Evolutionary conservation across 768 basidiomycete genomes (phyloP), one percentile per base, ranked within the genome.

Genomic region (Mycena leptocephala): DNA sequence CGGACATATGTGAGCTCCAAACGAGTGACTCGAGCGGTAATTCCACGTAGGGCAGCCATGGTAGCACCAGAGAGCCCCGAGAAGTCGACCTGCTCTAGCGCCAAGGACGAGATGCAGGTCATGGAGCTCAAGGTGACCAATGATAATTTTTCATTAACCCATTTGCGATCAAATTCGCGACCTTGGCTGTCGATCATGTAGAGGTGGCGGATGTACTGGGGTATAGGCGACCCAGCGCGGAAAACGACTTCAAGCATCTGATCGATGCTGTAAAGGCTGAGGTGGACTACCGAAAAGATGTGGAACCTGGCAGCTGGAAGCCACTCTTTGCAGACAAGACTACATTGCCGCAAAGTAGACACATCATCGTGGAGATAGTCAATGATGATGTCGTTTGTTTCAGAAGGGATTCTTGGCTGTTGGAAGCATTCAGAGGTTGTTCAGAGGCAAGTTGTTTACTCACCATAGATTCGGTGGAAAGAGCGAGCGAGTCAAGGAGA

Each of bases 321-420:
- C 77, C 79, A 80, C n/a, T 35, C 35, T 24, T 59, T 64, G 75
- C 75, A 78, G 39, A 75, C 71, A 22, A 78, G 43, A 26, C 51
- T 56, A 58, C 77, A 80, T n/a, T 75, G 41, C 26, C 67, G 55
- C 39, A 78, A 64, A 6, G 67, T 33, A 7, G 26, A 16, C 18
- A 33, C 9, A 70, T 78, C 72, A 53, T 76, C 75, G 77, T 80
- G 75, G 5, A 78, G 72, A 56, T 74, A 72, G 61, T 80, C 77
- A 37, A 80, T 76, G 71, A 78, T 74, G 3, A 59, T 55, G 37
- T 80, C 77, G 43, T 30, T 63, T 20, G 43, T 63, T 64, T 72
- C 70, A 32, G 70, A 43, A 20, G 68, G 68, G n/a, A 59, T 22
- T 70, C 35, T 70, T 24, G 55, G n/a, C 55, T 59, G 22, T 55